phyloP scores from a whole-genome alignment of 331 rosid species.

The Quercus lobata region DNA sequence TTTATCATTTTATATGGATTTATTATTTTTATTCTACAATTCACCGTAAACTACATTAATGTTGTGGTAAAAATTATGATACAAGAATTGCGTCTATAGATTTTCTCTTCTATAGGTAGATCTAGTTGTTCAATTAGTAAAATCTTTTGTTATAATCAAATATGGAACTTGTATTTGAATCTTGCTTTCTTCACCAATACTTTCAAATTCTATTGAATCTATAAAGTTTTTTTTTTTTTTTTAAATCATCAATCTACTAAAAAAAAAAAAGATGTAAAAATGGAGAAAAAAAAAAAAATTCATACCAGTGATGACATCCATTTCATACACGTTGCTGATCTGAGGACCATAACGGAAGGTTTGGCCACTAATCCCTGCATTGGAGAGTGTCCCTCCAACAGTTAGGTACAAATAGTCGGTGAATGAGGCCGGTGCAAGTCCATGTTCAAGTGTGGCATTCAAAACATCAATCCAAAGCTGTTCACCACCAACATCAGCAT shows the following conservation, averaged over 20 bases:
- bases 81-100: no score
- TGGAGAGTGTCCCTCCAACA: constrained; percentile 92
- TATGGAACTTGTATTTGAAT: no score
- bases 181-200: no score
- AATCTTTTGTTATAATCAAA: no score
- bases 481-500: constrained; percentile 80
- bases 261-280: neutral
- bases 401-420: constrained; percentile 80
- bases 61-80: no score
- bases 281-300: neutral
- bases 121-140: no score
- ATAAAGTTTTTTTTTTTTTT: neutral
- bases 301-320: constrained; percentile 88
- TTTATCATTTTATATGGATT: no score
- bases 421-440: constrained; percentile 76
- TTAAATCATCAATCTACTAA: no score
- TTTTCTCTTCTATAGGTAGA: no score
- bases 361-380: constrained; percentile 82
- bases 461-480: constrained; percentile 73
- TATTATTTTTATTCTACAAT: no score
- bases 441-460: constrained; percentile 40
- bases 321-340: constrained; percentile 63
- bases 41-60: accelerated
- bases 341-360: constrained; percentile 85
- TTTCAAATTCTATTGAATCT: no score